These are phyloP conservation scores for Stellera chamaejasme DNA, from an alignment of 345 rosid species.

Conservation along the genomic window DNA sequence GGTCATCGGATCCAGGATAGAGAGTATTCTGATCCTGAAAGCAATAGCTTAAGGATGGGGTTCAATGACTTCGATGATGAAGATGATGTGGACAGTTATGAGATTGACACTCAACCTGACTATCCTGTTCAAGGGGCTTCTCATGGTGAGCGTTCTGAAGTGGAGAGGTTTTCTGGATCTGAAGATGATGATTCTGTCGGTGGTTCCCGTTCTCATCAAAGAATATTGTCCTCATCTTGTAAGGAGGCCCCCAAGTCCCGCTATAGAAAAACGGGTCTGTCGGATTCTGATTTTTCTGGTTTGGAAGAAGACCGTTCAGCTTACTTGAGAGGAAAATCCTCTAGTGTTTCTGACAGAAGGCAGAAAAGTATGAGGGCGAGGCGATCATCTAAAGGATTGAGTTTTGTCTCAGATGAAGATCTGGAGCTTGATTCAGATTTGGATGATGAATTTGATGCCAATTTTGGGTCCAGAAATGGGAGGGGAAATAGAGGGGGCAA, in stretches of 20 bases:
- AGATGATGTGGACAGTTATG: slow-evolving; percentile 89
- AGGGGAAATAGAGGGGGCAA: slow-evolving; percentile 20
- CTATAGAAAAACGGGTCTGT: slow-evolving; percentile 23
- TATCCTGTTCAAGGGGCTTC: slow-evolving; percentile 27
- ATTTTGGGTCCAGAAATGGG: slow-evolving; percentile 20
- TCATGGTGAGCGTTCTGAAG: slow-evolving; percentile 32
- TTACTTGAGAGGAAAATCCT: slow-evolving; percentile 63
- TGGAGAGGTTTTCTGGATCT: slow-evolving; percentile 31
- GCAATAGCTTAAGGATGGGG: slow-evolving; percentile 39
- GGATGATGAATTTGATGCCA: slow-evolving; percentile 34
- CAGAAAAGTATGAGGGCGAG: slow-evolving; percentile 26
- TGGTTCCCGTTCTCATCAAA: slow-evolving; percentile 16
- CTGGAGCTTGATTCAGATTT: slow-evolving; percentile 45
- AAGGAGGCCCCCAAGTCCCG: slow-evolving; percentile 23
- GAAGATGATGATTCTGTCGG: slow-evolving; percentile 26
- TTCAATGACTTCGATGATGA: slow-evolving; percentile 94
- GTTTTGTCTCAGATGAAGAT: slow-evolving; percentile 71
- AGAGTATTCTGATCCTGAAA: slow-evolving; percentile 36
- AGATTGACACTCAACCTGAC: slow-evolving; percentile 44
- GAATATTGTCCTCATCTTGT: slow-evolving; percentile 19
- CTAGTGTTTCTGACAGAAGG: slow-evolving; percentile 51
- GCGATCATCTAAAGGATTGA: slow-evolving; percentile 31
- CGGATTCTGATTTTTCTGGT: slow-evolving; percentile 33
- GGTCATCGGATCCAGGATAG: slow-evolving; percentile 20
- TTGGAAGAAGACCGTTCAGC: slow-evolving; percentile 51